Evolutionary conservation across 2,329 filamentous ascomycete genomes (phyloP).

Genomic region (Hirsutella rhossiliensis): DNA sequence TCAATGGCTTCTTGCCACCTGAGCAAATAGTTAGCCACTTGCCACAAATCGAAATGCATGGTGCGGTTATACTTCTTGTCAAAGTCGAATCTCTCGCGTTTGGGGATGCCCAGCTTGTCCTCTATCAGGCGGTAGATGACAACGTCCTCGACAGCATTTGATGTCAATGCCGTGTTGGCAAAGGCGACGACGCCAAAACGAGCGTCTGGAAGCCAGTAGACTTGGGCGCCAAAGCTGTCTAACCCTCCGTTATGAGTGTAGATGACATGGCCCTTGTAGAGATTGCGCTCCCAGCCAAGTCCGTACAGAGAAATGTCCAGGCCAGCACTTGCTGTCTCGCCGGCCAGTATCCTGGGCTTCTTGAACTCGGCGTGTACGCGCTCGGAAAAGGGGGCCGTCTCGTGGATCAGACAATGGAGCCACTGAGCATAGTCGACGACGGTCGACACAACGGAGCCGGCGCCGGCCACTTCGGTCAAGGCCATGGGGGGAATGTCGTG

Average conservation of each 20-base stretch:
- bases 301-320: slow-evolving; percentile 14
- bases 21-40: neutral
- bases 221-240: slow-evolving; percentile 13
- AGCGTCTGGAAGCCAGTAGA: slow-evolving; percentile 14
- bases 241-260: slow-evolving; percentile 18
- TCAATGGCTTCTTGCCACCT: slow-evolving; percentile 11
- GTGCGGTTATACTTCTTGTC: slow-evolving; percentile 3
- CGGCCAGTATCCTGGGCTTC: slow-evolving; percentile 16
- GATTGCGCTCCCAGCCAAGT: slow-evolving; percentile 16
- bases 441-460: slow-evolving; percentile 30
- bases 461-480: slow-evolving; percentile 21
- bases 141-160: slow-evolving; percentile 17
- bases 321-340: neutral
- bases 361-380: slow-evolving; percentile 17
- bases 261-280: slow-evolving; percentile 12
- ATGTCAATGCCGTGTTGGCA: neutral
- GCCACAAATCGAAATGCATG: neutral
- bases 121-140: slow-evolving; percentile 16
- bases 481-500: slow-evolving; percentile 14
- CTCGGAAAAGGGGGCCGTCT: slow-evolving; percentile 11
- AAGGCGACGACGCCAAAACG: neutral
- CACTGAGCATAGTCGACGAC: slow-evolving; percentile 39
- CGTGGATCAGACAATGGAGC: slow-evolving; percentile 32
- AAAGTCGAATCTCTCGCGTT: slow-evolving; percentile 9
- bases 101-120: slow-evolving; percentile 14